A percentile compares a stretch with the other conserved stretches of the same genome.
These are phyloP conservation scores for Posidonia australis DNA, from an alignment of 106 monocot genomes.

Conservation along the genomic window DNA sequence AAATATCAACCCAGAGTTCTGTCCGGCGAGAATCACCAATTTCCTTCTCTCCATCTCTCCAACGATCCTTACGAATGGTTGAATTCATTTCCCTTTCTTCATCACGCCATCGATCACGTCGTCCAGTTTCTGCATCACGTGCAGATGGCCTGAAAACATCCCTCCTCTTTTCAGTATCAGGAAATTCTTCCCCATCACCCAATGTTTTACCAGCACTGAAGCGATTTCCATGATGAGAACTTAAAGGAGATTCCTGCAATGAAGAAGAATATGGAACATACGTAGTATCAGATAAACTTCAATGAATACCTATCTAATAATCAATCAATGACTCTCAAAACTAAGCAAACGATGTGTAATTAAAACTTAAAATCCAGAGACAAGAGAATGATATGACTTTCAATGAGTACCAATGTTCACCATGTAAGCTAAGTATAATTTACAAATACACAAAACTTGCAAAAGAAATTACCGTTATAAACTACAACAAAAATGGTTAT, in stretches of 20 bases:
- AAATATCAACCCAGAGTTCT: constrained; percentile 53
- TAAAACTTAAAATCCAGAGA: not conserved
- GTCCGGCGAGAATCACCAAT: constrained; percentile 37
- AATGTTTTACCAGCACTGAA: constrained; percentile 25
- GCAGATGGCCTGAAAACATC: constrained; percentile 61
- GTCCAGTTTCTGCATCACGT: constrained; percentile 45
- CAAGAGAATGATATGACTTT: too few relatives aligned
- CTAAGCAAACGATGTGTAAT: not conserved
- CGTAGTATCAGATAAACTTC: too few relatives aligned
- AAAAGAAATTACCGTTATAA: too few relatives aligned
- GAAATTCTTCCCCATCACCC: constrained; percentile 33
- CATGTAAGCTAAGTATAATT: not conserved
- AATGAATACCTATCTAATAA: not conserved
- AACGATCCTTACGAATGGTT: constrained; percentile 41
- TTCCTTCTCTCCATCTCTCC: constrained; percentile 66
- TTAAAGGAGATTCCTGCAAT: constrained; percentile 49
- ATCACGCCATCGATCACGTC: constrained; percentile 78
- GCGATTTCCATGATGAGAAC: constrained; percentile 24
- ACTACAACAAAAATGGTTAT: not conserved
- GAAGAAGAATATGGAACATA: not conserved
- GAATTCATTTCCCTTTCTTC: constrained; percentile 84
- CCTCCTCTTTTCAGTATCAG: constrained; percentile 42
- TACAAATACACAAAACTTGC: too few relatives aligned
- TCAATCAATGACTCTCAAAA: not conserved
- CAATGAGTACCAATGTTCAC: not conserved